Evolutionary conservation across 306 rosid species (phyloP), one percentile per base, ranked within the genome.

Genomic region (Phaseolus lunatus): DNA sequence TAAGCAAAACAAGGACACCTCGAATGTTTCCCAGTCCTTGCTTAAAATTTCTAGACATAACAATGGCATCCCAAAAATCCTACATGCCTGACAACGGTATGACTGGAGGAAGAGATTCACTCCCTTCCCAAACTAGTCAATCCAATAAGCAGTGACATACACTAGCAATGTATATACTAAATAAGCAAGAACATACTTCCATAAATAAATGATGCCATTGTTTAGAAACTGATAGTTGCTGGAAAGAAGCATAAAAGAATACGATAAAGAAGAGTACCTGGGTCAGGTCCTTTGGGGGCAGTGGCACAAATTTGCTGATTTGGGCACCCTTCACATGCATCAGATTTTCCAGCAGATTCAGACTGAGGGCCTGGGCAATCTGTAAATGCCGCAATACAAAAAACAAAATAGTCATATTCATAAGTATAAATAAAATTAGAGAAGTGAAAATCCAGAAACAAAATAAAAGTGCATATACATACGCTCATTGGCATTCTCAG

Each of bases 221-320:
- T 39, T 3, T 52, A 23, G 41, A 3, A 24, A 11, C 65, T 33
- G 52, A 49, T 76, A 20, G 64, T 20, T 47, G 13, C 13, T 39
- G 35, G 58, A 27, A 35, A 61, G 53, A 70, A 45, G 48, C 52
- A 78, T 31, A 65, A 64, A 20, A 77, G 16, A 19, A 26, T 58
- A 61, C 23, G 24, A 57, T 9, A 24, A 16, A 49, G 56, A 4
- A 18, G 49, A 75, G 69, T 82, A 92, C 98, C 97, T 72, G 92
- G 98, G 80, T 92, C 98, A 37, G 97, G 97, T 79, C 96, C 97
- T 83, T 92, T 95, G 2, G 98, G 97, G 15, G 92, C 96, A 59
- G 98, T 92, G 59, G 95, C 96, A 79, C 97, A 95, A 71, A 84
- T 77, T 80, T 91, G 85, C 48, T 95, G 98, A 82, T 92, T 95